These are phyloP conservation scores for Piloderma croceum DNA, from an alignment of 768 basidiomycete species.

Conservation along the genomic window DNA sequence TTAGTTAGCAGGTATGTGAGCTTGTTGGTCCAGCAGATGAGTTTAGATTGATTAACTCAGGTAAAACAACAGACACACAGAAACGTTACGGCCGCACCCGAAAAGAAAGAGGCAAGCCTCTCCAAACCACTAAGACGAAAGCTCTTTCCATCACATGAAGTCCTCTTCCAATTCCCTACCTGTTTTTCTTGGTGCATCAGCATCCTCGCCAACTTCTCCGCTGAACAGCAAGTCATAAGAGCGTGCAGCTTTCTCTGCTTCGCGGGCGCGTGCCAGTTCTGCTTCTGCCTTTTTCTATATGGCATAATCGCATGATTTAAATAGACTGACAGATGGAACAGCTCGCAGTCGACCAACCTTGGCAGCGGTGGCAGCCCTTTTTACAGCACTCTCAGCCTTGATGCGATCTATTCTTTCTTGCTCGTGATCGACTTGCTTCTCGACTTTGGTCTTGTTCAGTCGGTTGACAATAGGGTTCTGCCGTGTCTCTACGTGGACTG, in stretches of 20 bases:
- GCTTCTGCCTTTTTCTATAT: constrained; percentile 71
- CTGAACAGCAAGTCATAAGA: constrained; percentile 81
- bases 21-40: no score
- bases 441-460: constrained; percentile 88
- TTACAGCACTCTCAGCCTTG: constrained; percentile 65
- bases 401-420: constrained; percentile 77
- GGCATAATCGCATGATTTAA: background rate
- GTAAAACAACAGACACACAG: no score
- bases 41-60: no score
- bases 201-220: constrained; percentile 52
- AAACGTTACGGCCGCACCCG: no score
- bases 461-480: constrained; percentile 90
- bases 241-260: constrained; percentile 82
- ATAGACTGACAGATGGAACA: background rate
- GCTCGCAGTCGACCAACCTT: constrained; percentile 41
- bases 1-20: no score
- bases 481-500: constrained; percentile 74
- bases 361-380: constrained; percentile 54
- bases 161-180: constrained; percentile 81
- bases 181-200: constrained; percentile 44
- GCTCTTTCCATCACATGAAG: constrained; percentile 82
- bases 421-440: constrained; percentile 85
- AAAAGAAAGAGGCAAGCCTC: no score
- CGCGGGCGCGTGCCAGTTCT: constrained; percentile 68
- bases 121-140: no score